Percentiles rank a stretch among this genome's conserved stretches.
Evolutionary conservation across 345 rosid species (phyloP).

Genomic region (Conringia planisiliqua): DNA sequence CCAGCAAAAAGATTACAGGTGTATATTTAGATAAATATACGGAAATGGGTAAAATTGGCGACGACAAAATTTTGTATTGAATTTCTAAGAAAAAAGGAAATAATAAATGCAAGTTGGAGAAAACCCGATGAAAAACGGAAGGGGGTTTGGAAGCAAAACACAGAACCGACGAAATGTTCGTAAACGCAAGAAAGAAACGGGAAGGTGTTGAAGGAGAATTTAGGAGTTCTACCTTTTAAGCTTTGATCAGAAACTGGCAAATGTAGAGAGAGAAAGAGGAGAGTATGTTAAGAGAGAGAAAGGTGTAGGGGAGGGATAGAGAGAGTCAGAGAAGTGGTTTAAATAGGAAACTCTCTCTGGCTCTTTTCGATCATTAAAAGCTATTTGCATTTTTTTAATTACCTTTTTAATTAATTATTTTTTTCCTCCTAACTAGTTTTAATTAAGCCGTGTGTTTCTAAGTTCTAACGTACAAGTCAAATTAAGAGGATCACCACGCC

Average conservation of each 20-base stretch:
- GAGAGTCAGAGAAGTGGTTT: slow-evolving; percentile 16
- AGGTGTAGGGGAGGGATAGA: slow-evolving; percentile 32
- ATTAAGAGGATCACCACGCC: slow-evolving; percentile 20
- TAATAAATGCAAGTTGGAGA: not conserved
- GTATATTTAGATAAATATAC: too few relatives aligned
- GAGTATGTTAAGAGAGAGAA: slow-evolving; percentile 2
- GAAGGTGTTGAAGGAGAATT: not conserved
- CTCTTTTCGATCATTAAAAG: slow-evolving; percentile 35
- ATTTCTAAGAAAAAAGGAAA: not conserved
- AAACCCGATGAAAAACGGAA: not conserved
- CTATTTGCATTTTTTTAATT: slow-evolving; percentile 1
- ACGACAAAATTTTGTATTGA: not conserved
- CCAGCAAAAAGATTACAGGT: too few relatives aligned
- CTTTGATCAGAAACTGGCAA: not conserved
- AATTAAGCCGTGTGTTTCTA: slow-evolving; percentile 16
- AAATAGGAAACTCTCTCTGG: slow-evolving; percentile 26
- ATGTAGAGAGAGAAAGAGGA: slow-evolving; percentile 2
- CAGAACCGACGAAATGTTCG: slow-evolving; percentile 12
- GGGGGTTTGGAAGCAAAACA: not conserved
- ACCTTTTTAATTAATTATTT: not conserved
- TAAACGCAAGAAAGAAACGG: not conserved
- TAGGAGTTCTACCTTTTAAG: slow-evolving; percentile 7
- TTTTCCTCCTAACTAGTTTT: slow-evolving; percentile 17
- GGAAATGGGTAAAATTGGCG: not conserved
- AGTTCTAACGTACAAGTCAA: slow-evolving; percentile 37